These are phyloP conservation scores for Spergularia azorica DNA, from an alignment of 179 eudicot species.

Conservation along the genomic window DNA sequence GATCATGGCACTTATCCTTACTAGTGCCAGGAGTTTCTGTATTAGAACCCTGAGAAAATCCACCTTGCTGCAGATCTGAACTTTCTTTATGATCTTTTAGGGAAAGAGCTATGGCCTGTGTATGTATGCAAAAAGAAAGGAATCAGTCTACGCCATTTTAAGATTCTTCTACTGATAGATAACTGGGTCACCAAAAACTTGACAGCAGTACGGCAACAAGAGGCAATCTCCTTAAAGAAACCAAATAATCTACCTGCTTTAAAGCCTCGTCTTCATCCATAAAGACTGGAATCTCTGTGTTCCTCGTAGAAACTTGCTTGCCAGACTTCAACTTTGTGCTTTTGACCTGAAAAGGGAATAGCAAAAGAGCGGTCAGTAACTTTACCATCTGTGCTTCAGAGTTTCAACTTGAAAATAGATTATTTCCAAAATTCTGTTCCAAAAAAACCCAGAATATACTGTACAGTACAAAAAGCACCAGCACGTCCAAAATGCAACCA, in stretches of 20 bases:
- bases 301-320: conserved; percentile 44
- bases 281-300: conserved; percentile 34
- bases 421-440: no score
- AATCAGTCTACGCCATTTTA: conserved; percentile 2
- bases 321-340: conserved; percentile 32
- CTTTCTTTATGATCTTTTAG: conserved; percentile 44
- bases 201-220: conserved; percentile 3
- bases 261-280: conserved; percentile 75
- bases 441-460: no score
- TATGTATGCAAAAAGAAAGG: conserved; percentile 6
- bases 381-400: not conserved
- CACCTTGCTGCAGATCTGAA: conserved; percentile 24
- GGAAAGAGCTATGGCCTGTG: conserved; percentile 90
- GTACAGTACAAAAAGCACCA: not conserved
- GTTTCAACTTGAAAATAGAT: not conserved
- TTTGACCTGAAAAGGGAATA: conserved; percentile 41
- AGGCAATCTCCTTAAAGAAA: not conserved
- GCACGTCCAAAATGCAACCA: no score
- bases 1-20: conserved; percentile 33
- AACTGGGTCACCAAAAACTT: not conserved
- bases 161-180: not conserved
- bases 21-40: conserved; percentile 21
- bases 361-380: conserved; percentile 10
- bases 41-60: conserved; percentile 29
- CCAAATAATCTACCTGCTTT: conserved; percentile 48